Base-by-base conservation (phyloP, 148 eudicot species). In the Simmondsia chinensis region DNA sequence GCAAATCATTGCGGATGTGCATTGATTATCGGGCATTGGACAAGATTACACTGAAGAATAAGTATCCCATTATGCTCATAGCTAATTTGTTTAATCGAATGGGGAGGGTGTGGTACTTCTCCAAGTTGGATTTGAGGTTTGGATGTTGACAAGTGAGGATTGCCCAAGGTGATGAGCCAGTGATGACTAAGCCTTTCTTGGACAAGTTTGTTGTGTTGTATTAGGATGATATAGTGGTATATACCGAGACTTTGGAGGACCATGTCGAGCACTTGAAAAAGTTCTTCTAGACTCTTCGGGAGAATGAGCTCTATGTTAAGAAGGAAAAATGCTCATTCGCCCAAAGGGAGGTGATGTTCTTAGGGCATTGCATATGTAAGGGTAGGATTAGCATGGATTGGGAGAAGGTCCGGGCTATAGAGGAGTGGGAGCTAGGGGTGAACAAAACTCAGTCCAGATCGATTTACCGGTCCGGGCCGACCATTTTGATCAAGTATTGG, bases 291-390 rank as follows among this genome's bases (percentile, higher is more conserved):
- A 10, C 29, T 1, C 18, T 23, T 4, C 1, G 24, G 15, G 36
- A 52, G 17, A 52, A 52, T 4, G 18, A 25, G 9, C 48, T 23
- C 15, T 43, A 25, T 14, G 32, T 35, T 0, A 35, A 56, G 33
- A 34, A 7, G 4, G 52, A 56, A 7, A 56, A 34, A 9, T 45
- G 45, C 43, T 37, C 12, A 2, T 25, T 55, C 25, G 22, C 41
- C 0, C 4, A 8, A 2, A 5, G 25, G 2, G 33, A 44, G 23
- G 33, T 34, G 8, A 0, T 0, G 6, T 55, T 55, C 50, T 14
- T 55, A 2, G 33, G 51, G 10, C 33, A 43, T 10, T n/a, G 16
- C 4, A 38, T 43, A 2, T 11, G 12, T 0, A 7, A 15, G 0
- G 52, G 52, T n/a, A 11, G 6, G n/a, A 12, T 47, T 19, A 2